These are phyloP conservation scores for Phytophthora pinifolia DNA, from an alignment of 352 stramenopile genomes.

Conservation along the genomic window DNA sequence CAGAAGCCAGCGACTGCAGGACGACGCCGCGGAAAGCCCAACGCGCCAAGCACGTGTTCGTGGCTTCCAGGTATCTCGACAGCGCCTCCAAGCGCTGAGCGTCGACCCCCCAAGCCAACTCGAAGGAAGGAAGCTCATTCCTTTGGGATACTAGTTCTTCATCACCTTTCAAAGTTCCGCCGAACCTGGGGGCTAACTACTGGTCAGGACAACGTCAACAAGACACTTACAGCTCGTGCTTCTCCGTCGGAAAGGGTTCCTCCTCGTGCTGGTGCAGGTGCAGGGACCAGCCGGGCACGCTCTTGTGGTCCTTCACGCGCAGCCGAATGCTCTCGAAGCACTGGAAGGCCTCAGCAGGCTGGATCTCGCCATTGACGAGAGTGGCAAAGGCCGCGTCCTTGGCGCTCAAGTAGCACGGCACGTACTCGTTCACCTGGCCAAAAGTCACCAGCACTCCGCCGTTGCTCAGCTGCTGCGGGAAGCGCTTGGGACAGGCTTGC, in stretches of 20 bases:
- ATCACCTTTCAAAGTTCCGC: conserved; percentile 20
- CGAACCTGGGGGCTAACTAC: conserved; percentile 24
- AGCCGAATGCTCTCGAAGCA: conserved; percentile 77
- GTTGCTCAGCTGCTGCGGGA: conserved; percentile 59
- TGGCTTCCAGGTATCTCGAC: conserved; percentile 47
- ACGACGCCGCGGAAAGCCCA: conserved; percentile 33
- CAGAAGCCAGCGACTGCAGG: conserved; percentile 7
- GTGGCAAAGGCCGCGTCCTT: conserved; percentile 35
- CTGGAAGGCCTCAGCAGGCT: conserved; percentile 41
- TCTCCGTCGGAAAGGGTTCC: conserved; percentile 21
- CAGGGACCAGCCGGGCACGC: conserved; percentile 79
- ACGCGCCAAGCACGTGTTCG: conserved; percentile 44
- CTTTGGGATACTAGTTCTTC: conserved; percentile 33
- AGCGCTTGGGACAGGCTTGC: conserved; percentile 46
- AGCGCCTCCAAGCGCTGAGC: conserved; percentile 36
- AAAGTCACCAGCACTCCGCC: conserved; percentile 75
- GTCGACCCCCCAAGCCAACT: not conserved
- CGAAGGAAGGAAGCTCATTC: conserved; percentile 14
- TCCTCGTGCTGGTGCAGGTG: conserved; percentile 32
- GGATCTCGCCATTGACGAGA: conserved; percentile 34
- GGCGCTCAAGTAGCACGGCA: conserved; percentile 64
- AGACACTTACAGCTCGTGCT: conserved; percentile 40
- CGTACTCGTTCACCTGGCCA: conserved; percentile 69
- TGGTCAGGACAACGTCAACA: conserved; percentile 14
- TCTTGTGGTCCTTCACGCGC: conserved; percentile 85